phyloP scores from a whole-genome alignment of 345 rosid genomes.

The Aquilaria yunnanensis region DNA sequence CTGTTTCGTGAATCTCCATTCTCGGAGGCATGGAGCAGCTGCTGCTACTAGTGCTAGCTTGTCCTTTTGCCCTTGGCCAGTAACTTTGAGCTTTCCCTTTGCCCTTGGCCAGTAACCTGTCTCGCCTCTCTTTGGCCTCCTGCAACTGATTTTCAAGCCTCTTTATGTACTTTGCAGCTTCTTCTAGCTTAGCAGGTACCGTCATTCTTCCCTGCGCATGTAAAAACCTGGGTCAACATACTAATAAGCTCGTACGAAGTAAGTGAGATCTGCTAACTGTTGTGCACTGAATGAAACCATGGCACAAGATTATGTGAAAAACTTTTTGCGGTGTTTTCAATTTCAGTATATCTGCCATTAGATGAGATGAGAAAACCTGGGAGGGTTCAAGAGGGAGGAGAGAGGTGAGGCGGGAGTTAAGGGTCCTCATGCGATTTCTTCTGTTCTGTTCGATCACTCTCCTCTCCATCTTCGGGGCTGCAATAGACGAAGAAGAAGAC shows the following conservation, averaged over 20 bases:
- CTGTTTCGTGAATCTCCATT: constrained; percentile 28
- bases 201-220: constrained; percentile 27
- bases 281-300: no score
- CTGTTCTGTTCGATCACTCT: constrained; percentile 45
- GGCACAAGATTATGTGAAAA: no score
- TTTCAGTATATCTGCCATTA: no score
- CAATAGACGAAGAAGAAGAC: background rate
- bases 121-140: constrained; percentile 27
- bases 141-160: constrained; percentile 24
- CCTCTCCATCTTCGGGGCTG: constrained; percentile 30
- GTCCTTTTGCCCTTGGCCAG: background rate
- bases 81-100: constrained; percentile 22
- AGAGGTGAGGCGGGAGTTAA: constrained; percentile 33
- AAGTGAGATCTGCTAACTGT: no score
- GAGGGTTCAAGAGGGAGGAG: constrained; percentile 31
- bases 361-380: constrained; percentile 15
- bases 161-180: constrained; percentile 39
- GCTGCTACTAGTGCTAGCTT: no score
- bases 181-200: constrained; percentile 52
- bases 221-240: background rate
- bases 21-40: constrained; percentile 18
- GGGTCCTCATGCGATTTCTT: constrained; percentile 44
- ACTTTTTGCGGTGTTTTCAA: no score
- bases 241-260: no score
- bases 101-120: constrained; percentile 9